These are phyloP conservation scores for Pythium folliculosum DNA, from an alignment of 352 stramenopile species.

Conservation along the genomic window DNA sequence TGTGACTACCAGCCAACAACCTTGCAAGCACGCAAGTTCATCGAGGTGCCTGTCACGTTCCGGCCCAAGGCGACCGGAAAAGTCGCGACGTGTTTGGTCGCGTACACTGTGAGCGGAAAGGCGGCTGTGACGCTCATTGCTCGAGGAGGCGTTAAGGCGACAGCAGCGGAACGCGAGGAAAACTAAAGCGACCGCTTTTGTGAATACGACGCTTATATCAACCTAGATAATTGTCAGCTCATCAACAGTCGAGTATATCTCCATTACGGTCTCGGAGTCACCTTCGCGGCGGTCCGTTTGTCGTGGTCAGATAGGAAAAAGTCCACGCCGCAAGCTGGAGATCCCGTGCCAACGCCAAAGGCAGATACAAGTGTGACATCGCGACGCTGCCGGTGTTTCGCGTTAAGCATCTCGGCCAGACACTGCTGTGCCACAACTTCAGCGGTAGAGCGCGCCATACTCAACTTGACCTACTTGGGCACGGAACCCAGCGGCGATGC, in stretches of 20 bases:
- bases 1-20: constrained; percentile 76
- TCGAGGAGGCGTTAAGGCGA: constrained; percentile 42
- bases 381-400: neutral
- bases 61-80: constrained; percentile 77
- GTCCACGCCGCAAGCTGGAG: constrained; percentile 46
- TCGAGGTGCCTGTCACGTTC: constrained; percentile 79
- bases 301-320: constrained; percentile 63
- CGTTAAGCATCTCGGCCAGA: neutral
- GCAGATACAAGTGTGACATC: neutral
- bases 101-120: constrained; percentile 80
- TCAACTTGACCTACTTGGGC: constrained; percentile 21
- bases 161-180: neutral
- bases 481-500: constrained; percentile 28
- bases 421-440: constrained; percentile 8
- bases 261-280: constrained; percentile 7
- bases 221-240: neutral
- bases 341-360: constrained; percentile 4
- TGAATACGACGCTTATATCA: constrained; percentile 4
- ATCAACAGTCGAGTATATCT: neutral
- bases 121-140: constrained; percentile 79
- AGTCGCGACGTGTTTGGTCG: constrained; percentile 79
- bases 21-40: constrained; percentile 83
- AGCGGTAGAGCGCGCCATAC: neutral
- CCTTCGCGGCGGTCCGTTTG: constrained; percentile 34
- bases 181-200: neutral